Conservation (phyloP, 208 protist genomes). For the Trypanosoma avium region DNA sequence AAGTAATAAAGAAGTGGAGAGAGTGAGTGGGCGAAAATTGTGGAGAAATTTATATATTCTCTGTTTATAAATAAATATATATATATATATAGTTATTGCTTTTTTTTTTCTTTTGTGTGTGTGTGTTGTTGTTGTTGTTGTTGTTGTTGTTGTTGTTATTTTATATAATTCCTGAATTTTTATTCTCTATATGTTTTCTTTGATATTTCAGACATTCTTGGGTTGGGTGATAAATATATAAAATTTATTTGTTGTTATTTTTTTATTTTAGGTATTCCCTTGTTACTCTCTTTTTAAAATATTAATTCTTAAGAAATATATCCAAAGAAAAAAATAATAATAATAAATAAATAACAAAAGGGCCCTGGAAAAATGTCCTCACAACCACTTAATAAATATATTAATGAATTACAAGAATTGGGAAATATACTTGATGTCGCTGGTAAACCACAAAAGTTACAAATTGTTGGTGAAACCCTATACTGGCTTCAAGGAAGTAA, state of each 20-base stretch:
- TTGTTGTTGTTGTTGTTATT: not conserved
- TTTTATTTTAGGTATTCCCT: too few species aligned
- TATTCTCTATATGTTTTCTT: too few species aligned
- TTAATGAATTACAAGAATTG: conserved; percentile 44
- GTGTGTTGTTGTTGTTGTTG: not conserved
- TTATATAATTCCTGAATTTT: not conserved
- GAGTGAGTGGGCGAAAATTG: too few species aligned
- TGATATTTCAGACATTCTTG: too few species aligned
- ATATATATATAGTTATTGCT: not conserved
- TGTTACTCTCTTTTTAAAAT: too few species aligned
- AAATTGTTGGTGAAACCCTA: conserved; percentile 45
- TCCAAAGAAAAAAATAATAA: too few species aligned
- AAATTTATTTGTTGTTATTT: too few species aligned
- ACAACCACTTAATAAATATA: conserved; percentile 36
- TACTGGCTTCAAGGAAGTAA: conserved; percentile 84
- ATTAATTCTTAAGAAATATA: too few species aligned
- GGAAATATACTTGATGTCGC: conserved; percentile 26
- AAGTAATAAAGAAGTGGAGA: too few species aligned
- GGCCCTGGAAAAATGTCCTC: conserved; percentile 8
- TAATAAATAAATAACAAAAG: too few species aligned
- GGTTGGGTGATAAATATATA: too few species aligned
- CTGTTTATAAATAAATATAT: conserved; percentile 8
- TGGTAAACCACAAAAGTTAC: conserved; percentile 67
- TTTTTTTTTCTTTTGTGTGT: not conserved
- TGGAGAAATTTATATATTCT: too few species aligned